Conservation (phyloP, 2,329 filamentous ascomycete genomes). For the Tympanopsis confertula region DNA sequence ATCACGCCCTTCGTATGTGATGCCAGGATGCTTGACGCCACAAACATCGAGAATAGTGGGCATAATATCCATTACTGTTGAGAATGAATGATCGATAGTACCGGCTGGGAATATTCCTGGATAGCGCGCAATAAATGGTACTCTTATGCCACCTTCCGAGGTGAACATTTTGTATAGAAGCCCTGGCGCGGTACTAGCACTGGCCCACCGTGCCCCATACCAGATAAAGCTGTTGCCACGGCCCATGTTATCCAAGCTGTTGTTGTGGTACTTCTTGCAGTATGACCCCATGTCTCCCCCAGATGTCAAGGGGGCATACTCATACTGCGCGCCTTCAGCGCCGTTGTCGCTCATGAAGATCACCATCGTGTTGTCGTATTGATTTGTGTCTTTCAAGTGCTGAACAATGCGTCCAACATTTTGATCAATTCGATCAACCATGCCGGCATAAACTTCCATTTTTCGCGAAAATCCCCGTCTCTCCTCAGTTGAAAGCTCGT, state of each 20-base stretch:
- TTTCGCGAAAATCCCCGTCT: constrained; percentile 19
- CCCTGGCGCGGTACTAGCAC: constrained; percentile 30
- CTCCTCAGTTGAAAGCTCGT: constrained; percentile 21
- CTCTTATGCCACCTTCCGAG: constrained; percentile 2
- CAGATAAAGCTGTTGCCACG: constrained; percentile 31
- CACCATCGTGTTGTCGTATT: constrained; percentile 35
- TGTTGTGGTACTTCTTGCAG: constrained; percentile 17
- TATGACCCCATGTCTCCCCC: neutral
- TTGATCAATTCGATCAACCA: constrained; percentile 28
- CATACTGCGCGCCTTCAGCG: constrained; percentile 31
- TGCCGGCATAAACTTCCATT: constrained; percentile 36
- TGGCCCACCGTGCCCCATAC: constrained; percentile 36
- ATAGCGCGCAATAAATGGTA: constrained; percentile 9
- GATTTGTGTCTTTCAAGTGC: constrained; percentile 29
- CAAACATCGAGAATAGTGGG: neutral
- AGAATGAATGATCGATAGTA: neutral
- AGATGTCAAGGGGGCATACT: constrained; percentile 15
- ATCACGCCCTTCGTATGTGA: no score
- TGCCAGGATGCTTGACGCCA: neutral
- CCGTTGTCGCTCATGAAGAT: constrained; percentile 37
- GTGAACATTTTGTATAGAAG: constrained; percentile 26
- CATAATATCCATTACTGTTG: neutral
- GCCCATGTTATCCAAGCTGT: constrained; percentile 31
- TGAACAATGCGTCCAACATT: constrained; percentile 17
- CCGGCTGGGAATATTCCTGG: neutral